Percentiles rank a stretch among this genome's conserved stretches.
Evolutionary conservation across 805 yeast genomes (phyloP).

Genomic region (Osmozyma mogii): DNA sequence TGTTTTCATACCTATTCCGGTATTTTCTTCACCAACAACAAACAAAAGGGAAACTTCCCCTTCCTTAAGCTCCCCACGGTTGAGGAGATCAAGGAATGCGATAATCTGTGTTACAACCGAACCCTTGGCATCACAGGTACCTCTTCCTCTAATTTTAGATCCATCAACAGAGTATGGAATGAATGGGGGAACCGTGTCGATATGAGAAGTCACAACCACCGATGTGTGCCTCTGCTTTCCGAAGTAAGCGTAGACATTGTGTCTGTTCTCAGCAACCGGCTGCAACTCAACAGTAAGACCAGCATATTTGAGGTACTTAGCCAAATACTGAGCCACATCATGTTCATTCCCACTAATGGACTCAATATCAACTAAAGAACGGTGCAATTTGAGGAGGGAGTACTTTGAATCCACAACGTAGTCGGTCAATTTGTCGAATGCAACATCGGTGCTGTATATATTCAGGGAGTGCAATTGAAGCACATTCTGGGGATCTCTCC

Average conservation of each 20-base stretch:
- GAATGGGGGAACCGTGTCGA: constrained; percentile 68
- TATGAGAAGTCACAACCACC: constrained; percentile 53
- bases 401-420: constrained; percentile 2
- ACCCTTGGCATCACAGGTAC: constrained; percentile 65
- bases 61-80: constrained; percentile 28
- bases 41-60: constrained; percentile 54
- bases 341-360: constrained; percentile 20
- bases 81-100: constrained; percentile 42
- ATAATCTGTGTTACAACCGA: constrained; percentile 57
- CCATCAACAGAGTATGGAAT: constrained; percentile 43
- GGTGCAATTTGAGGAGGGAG: constrained; percentile 18
- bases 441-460: background rate
- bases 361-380: constrained; percentile 16
- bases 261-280: constrained; percentile 23
- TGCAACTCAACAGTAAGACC: constrained; percentile 49
- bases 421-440: constrained; percentile 2
- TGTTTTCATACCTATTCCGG: constrained; percentile 53
- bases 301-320: constrained; percentile 25
- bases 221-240: constrained; percentile 38
- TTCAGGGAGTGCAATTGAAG: too few relatives aligned
- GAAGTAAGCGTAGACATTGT: constrained; percentile 51
- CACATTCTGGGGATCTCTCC: constrained; percentile 1
- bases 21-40: constrained; percentile 68
- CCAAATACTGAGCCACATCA: constrained; percentile 32
- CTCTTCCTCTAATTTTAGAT: constrained; percentile 53